Percentiles rank a stretch among this genome's conserved stretches.
These are phyloP conservation scores for Metschnikowia lachancei DNA, from an alignment of 805 yeast genomes.

Conservation along the genomic window DNA sequence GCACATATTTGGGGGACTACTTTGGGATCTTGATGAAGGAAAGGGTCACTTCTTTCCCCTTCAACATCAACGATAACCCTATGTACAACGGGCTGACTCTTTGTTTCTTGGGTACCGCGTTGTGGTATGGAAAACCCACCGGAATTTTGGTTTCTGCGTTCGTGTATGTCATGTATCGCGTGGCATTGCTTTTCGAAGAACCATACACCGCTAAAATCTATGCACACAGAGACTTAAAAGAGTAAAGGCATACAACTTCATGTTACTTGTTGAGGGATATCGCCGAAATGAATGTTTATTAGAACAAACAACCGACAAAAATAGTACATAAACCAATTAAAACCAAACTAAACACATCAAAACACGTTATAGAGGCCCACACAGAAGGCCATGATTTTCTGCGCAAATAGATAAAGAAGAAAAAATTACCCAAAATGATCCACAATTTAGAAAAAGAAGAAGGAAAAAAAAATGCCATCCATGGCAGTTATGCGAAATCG, in stretches of 20 bases:
- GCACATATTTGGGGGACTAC: conserved; percentile 95
- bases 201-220: conserved; percentile 94
- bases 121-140: conserved; percentile 86
- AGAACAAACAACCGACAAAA: too few species aligned
- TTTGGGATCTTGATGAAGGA: conserved; percentile 92
- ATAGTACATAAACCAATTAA: too few species aligned
- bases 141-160: conserved; percentile 71
- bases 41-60: conserved; percentile 90
- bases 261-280: too few species aligned
- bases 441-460: background rate
- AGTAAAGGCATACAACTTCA: too few species aligned
- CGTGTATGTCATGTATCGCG: conserved; percentile 76
- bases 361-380: too few species aligned
- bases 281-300: too few species aligned
- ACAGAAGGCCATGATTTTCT: too few species aligned
- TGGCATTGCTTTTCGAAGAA: conserved; percentile 88
- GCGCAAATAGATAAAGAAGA: background rate
- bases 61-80: conserved; percentile 86
- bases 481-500: conserved; percentile 22
- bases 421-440: background rate
- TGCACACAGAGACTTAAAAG: conserved; percentile 55
- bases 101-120: conserved; percentile 86
- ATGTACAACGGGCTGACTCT: conserved; percentile 94
- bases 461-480: background rate
- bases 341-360: too few species aligned